A percentile compares a stretch with the other conserved stretches of the same genome.
phyloP scores from a whole-genome alignment of 2,329 filamentous ascomycete species.

The Arachnomyces sp. region DNA sequence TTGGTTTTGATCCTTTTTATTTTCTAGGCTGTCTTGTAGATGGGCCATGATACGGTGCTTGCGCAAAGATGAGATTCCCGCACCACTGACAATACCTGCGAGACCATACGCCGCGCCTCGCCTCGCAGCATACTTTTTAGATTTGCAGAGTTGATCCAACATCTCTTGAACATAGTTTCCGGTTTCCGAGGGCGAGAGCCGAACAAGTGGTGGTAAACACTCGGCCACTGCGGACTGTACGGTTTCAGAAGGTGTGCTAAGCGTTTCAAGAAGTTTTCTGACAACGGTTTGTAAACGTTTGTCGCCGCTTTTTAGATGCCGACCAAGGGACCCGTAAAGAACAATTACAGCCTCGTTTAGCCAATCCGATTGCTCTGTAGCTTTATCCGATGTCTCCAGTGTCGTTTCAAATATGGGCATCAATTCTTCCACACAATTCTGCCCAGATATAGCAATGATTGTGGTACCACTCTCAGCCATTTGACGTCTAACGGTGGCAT shows the following conservation, averaged over 20 bases:
- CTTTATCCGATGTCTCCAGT: constrained; percentile 75
- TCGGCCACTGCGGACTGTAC: constrained; percentile 95
- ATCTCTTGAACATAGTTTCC: constrained; percentile 73
- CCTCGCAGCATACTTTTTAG: constrained; percentile 86
- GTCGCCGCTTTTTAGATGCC: constrained; percentile 79
- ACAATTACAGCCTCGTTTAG: constrained; percentile 97
- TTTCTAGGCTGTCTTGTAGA: constrained; percentile 75
- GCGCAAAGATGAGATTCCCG: constrained; percentile 69
- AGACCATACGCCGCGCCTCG: constrained; percentile 92
- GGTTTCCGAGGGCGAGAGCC: constrained; percentile 67
- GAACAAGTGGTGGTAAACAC: constrained; percentile 84
- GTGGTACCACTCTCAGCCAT: constrained; percentile 86
- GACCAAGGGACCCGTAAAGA: constrained; percentile 86
- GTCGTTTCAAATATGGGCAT: constrained; percentile 89
- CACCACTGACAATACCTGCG: constrained; percentile 81
- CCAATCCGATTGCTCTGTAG: constrained; percentile 71
- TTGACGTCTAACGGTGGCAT: constrained; percentile 66
- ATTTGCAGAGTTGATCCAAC: constrained; percentile 70
- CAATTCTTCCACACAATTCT: constrained; percentile 71
- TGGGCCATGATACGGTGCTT: constrained; percentile 80
- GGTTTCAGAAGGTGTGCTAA: constrained; percentile 90
- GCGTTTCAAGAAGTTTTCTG: constrained; percentile 71
- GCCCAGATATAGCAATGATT: constrained; percentile 73
- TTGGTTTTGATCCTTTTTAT: constrained; percentile 86
- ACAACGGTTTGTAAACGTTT: constrained; percentile 80